Evolutionary conservation across 768 basidiomycete genomes (phyloP), one percentile per base, ranked within the genome.

Genomic region (Suillus hirtellus): DNA sequence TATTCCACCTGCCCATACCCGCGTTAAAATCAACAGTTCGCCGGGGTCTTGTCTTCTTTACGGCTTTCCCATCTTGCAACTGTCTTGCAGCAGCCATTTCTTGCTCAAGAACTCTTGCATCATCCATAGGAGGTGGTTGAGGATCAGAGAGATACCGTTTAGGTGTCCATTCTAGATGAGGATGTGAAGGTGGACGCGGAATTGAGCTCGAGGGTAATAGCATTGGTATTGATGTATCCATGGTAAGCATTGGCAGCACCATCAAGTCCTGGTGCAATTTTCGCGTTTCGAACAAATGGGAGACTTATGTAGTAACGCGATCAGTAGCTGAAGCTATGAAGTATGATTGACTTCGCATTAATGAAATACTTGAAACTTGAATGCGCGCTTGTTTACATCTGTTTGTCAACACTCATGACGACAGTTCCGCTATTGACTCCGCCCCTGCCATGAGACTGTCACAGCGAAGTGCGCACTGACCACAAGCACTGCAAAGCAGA

Each of bases 11-110:
- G 17, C 90, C 92, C 77, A 96, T 82, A 2, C 89, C 88, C 35
- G 95, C 95, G 68, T 90, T 90, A 69, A 95, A 99, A 76, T 99
- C 97, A 14, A 99, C 96, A 21, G 97, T 98, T 78, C 95, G 80
- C 61, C 96, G 80, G 24, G 97, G 95, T 65, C 95, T 85, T 54
- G 92, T 95, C 81, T 95, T 96, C 83, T 94, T 96, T 66, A 90
- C 83, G 19, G 87, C 79, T 73, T 91, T 92, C 3, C 93, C 92
- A 69, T 94, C 93, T 65, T 91, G 79, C 69, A 86, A 78, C 71
- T 87, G 88, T 55, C 88, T 79, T 35, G 85, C 87, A 68, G 83
- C 87, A 1, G 91, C 92, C 65, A 92, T 79, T 70, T 96, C 93
- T 64, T 89, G 86, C 68, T 96, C 92, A 53, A 89, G 81, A 53